Base-by-base conservation (phyloP, 352 stramenopile genomes). In the Pythium apleroticum region DNA sequence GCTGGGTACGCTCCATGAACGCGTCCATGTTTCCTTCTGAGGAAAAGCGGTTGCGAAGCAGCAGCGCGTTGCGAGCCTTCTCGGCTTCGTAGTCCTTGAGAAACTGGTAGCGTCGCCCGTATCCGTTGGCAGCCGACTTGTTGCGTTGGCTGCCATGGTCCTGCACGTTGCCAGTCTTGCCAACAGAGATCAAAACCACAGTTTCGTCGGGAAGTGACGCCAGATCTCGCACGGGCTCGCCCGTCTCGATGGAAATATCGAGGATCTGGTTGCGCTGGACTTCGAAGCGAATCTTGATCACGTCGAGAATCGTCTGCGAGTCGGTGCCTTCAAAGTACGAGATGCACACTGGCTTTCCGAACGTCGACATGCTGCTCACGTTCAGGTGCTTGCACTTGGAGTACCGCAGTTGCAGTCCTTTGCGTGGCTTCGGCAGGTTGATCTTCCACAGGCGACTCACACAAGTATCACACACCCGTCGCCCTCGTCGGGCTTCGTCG, bases 241-340 rank as follows among this genome's bases (percentile, higher is more conserved):
- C 86, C 37, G 74, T 86, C 43, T 92, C 84, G 1, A 75, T 68
- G 19, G 86, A 86, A 45, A 94, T 88, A 58, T 94, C 86, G 27
- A 94, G 69, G 35, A 92, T 88, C 65, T 94, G 81, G 54, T 80
- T 89, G 15, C 78, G 71, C 41, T 88, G 78, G 57, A 94, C 80
- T 45, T 84, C 76, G 49, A 94, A 94, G 0, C 86, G 86, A 27
- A 83, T 89, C 61, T 89, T 90, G 50, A 94, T 80, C 24, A 91
- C 76, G 45, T 91, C 77, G 28, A 91, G 66, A 28, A 94, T 84
- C 46, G 85, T 68, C 33, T 91, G 78, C 19, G 78, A 68, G 57
- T 94, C 86, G 0, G 80, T 92, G 45, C 86, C 86, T 75, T 89
- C 78, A 55, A 91, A 91, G 55, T 88, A 94, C 24, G 83, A 90